Evolutionary conservation across 257 asterid species (phyloP), one percentile per base, ranked within the genome.

Genomic region (Lithospermum erythrorhizon): DNA sequence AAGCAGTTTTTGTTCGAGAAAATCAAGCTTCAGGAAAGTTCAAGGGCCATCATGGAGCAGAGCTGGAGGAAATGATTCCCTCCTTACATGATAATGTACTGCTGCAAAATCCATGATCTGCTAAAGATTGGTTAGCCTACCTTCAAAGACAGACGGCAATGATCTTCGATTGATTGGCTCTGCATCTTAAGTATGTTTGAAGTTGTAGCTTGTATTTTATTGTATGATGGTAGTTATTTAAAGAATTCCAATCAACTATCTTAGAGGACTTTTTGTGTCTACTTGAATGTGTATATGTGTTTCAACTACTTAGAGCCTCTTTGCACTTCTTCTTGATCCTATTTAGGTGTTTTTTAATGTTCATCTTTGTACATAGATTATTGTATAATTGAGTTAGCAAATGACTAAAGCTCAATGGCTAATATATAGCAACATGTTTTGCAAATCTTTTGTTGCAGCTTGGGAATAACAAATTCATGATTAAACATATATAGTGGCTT

Each of bases 21-120:
- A 70, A 78, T 91, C 20, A 88, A 88, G 83, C 93, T 91, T 63
- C 93, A 91, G 64, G 95, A 84, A 67, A 83, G 93, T 66, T 81
- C 93, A 0, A 77, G 95, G 65, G 72, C 49, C 80, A 1, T 73
- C 85, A 0, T 88, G 81, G 79, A 81, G 90, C 73, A 72, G 83
- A 66, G 85, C 77, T 15, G 91, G 64, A 41, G 49, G 49, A 41
- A 70, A 76, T 89, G 94, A 87, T 85, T 67, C 78, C 70, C 77
- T 85, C 82, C 57, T 79, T 85, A 27, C 89, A 90, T 90, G 52
- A 79, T 87, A 55, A 83, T 87, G 96, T 87, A 78, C 7, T 9
- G 41, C 47, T 35, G 7, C 47, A 1, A 8, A 35, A 8, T 6
- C 11, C 1, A 8, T 35, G 47, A 8, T 3, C 47, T 35, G 47